These are phyloP conservation scores for Oryza glumipatula DNA, from an alignment of 176 grass and related monocot genomes.

Conservation along the genomic window DNA sequence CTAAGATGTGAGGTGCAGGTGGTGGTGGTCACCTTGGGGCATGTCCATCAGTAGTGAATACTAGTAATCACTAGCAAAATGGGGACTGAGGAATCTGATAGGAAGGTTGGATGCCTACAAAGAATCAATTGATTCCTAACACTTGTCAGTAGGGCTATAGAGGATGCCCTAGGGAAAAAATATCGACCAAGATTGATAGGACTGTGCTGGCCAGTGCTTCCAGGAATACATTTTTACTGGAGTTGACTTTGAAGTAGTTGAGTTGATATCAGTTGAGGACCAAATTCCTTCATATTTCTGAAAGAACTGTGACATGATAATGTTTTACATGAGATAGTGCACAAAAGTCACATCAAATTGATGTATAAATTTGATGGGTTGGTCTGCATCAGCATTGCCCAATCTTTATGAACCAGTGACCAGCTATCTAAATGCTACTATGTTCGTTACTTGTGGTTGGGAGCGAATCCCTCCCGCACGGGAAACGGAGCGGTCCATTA, in stretches of 20 bases:
- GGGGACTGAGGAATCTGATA: background rate
- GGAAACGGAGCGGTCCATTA: too few relatives aligned
- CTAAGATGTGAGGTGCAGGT: background rate
- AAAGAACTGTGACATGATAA: background rate
- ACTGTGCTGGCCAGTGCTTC: background rate
- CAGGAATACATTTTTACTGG: background rate
- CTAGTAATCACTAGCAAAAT: background rate
- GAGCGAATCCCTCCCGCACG: too few relatives aligned
- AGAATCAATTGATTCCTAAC: background rate
- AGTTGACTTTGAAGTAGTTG: background rate
- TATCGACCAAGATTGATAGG: background rate
- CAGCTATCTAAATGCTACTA: background rate
- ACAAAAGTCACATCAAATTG: background rate
- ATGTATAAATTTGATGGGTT: background rate
- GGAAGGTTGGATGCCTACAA: background rate
- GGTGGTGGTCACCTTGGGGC: background rate
- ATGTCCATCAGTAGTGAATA: background rate
- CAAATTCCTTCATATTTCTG: background rate
- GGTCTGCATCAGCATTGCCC: background rate
- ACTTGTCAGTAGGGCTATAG: background rate
- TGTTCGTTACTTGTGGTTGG: too few relatives aligned
- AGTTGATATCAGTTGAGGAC: background rate
- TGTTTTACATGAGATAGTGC: background rate
- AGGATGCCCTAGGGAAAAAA: background rate
- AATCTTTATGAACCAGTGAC: background rate